These are phyloP conservation scores for Apiotrichum akiyoshidainum DNA, from an alignment of 1,284 basidiomycete genomes.

Conservation along the genomic window DNA sequence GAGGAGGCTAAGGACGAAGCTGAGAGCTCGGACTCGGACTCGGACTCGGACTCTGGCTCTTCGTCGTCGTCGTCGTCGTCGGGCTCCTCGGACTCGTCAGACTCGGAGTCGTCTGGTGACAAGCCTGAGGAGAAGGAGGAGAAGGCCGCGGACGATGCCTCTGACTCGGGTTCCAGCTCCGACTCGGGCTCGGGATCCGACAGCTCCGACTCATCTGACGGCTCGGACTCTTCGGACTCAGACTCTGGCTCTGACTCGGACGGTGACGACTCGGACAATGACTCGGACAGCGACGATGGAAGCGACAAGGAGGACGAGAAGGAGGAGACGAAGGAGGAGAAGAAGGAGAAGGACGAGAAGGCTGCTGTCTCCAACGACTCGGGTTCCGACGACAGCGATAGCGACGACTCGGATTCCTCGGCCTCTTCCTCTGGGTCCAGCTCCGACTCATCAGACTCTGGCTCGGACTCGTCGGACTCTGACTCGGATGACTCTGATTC, in stretches of 20 bases:
- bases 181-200: conserved; percentile 13
- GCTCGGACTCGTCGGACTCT: conserved; percentile 4
- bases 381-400: conserved; percentile 17
- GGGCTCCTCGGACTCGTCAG: neutral
- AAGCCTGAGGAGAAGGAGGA: conserved; percentile 10
- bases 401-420: neutral
- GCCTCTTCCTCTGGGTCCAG: conserved; percentile 8
- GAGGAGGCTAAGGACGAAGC: neutral
- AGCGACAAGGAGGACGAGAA: neutral
- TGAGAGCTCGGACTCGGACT: neutral
- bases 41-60: neutral
- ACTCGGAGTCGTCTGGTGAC: conserved; percentile 3
- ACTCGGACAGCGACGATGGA: neutral
- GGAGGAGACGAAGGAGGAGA: neutral
- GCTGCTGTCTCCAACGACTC: conserved; percentile 1
- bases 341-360: neutral
- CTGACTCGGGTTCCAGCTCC: conserved; percentile 7
- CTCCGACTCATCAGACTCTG: conserved; percentile 10
- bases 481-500: conserved; percentile 8
- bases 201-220: conserved; percentile 14
- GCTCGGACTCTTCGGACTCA: conserved; percentile 16
- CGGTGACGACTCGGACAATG: neutral
- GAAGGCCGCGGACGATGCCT: conserved; percentile 5
- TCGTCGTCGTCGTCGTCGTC: neutral
- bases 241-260: conserved; percentile 4